These are phyloP conservation scores for Pachysandra terminalis DNA, from an alignment of 164 flowering plant species.

Conservation along the genomic window DNA sequence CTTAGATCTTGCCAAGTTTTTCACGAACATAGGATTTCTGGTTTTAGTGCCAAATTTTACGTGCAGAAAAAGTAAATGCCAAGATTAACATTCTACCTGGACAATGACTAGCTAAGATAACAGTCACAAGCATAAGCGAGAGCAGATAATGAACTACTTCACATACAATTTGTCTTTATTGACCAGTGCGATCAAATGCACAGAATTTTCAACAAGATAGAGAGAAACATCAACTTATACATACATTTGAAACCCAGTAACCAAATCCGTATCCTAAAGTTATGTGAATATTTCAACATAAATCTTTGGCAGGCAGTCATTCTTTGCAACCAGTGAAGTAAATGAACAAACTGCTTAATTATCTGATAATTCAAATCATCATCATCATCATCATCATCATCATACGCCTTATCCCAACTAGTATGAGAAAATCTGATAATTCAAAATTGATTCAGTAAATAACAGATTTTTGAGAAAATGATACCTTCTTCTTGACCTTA, in stretches of 20 bases:
- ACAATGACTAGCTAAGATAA: background rate
- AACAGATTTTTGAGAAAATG: background rate
- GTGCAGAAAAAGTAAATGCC: background rate
- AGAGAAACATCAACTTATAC: background rate
- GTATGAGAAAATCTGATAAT: no score
- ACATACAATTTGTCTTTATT: no score
- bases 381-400: no score
- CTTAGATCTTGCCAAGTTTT: background rate
- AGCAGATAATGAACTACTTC: no score
- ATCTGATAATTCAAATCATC: background rate
- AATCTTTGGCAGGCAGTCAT: background rate
- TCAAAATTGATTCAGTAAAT: no score
- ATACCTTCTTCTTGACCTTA: constrained; percentile 72
- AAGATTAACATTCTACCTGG: background rate
- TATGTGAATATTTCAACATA: no score
- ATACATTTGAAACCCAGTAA: no score
- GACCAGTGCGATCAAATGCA: background rate
- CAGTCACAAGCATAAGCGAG: background rate
- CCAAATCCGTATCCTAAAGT: no score
- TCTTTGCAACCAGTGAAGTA: background rate
- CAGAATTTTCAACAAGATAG: background rate
- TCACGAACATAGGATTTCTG: background rate
- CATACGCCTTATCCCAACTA: no score
- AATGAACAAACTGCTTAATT: background rate
- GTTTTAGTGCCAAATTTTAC: background rate